phyloP scores from a whole-genome alignment of 2,329 filamentous ascomycete species.

The Bipolaris gigantea region DNA sequence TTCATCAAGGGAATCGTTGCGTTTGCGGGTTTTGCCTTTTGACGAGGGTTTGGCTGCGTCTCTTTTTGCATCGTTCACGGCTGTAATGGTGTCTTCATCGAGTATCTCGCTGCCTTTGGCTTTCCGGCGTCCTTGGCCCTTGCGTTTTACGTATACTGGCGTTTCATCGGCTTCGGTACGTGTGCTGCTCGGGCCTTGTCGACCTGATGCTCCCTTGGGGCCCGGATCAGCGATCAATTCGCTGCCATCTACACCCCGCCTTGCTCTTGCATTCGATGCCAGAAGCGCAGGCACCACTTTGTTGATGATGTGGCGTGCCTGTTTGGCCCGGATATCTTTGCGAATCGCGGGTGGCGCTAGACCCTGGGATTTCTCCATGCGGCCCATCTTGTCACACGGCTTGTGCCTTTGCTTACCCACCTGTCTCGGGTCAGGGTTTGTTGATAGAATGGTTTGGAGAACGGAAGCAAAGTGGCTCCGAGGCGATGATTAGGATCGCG shows the following conservation, averaged over 20 bases:
- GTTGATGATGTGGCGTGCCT: constrained; percentile 61
- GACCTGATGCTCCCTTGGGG: constrained; percentile 1
- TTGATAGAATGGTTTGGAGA: background rate
- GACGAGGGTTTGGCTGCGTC: constrained; percentile 11
- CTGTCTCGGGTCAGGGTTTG: background rate
- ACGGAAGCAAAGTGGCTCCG: background rate
- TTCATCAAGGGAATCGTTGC: constrained; percentile 16
- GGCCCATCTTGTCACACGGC: constrained; percentile 36
- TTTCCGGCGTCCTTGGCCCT: constrained; percentile 39
- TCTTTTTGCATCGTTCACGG: constrained; percentile 10
- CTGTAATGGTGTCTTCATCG: constrained; percentile 8
- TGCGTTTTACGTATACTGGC: constrained; percentile 35
- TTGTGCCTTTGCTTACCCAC: background rate
- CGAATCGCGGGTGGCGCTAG: constrained; percentile 43
- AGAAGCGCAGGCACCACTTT: constrained; percentile 61
- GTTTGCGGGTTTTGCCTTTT: constrained; percentile 14
- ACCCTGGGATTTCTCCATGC: constrained; percentile 41
- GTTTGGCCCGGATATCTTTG: constrained; percentile 53
- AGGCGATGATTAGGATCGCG: background rate
- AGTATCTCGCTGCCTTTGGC: constrained; percentile 15
- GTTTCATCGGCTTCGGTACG: constrained; percentile 9
- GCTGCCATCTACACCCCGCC: constrained; percentile 56
- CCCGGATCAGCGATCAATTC: constrained; percentile 53
- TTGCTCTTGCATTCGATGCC: constrained; percentile 57
- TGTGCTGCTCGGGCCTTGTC: background rate